Evolutionary conservation across 78 protist species (phyloP).

Genomic region (Acrasis kona): DNA sequence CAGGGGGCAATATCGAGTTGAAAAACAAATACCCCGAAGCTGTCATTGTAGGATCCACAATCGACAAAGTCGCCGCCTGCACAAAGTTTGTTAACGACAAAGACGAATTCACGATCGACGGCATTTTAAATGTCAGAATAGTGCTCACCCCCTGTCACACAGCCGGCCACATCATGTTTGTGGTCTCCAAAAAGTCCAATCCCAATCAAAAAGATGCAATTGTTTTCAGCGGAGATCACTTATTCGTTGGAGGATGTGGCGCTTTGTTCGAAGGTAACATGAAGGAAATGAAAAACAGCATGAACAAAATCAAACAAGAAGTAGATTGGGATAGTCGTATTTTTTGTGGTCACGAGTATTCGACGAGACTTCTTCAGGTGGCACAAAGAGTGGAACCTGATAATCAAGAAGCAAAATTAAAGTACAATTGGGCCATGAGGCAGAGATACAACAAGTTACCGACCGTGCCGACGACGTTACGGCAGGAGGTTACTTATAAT

Average conservation of each 20-base stretch:
- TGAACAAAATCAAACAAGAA: constrained; percentile 10
- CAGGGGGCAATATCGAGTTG: constrained; percentile 51
- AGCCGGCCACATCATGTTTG: constrained; percentile 22
- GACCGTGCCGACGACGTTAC: constrained; percentile 66
- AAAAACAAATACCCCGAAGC: background rate
- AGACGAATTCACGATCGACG: constrained; percentile 30
- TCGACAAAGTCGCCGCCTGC: constrained; percentile 5
- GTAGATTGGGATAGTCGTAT: constrained; percentile 42
- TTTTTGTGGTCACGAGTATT: constrained; percentile 73
- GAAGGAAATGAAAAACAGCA: constrained; percentile 42
- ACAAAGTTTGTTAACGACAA: constrained; percentile 13
- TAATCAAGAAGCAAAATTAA: constrained; percentile 11
- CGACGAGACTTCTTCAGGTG: constrained; percentile 49
- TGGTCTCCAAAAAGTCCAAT: too few species aligned
- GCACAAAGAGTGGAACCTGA: constrained; percentile 44
- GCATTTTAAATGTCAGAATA: constrained; percentile 9
- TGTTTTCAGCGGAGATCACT: constrained; percentile 72
- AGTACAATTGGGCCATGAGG: background rate
- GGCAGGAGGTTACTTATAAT: constrained; percentile 36
- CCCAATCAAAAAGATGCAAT: background rate
- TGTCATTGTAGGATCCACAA: constrained; percentile 48
- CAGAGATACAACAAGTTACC: constrained; percentile 26
- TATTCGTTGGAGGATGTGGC: constrained; percentile 76
- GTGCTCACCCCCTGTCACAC: constrained; percentile 68
- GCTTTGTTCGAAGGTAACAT: constrained; percentile 57